These are phyloP conservation scores for Naganishia sp. DNA, from an alignment of 1,284 basidiomycete species.

Conservation along the genomic window DNA sequence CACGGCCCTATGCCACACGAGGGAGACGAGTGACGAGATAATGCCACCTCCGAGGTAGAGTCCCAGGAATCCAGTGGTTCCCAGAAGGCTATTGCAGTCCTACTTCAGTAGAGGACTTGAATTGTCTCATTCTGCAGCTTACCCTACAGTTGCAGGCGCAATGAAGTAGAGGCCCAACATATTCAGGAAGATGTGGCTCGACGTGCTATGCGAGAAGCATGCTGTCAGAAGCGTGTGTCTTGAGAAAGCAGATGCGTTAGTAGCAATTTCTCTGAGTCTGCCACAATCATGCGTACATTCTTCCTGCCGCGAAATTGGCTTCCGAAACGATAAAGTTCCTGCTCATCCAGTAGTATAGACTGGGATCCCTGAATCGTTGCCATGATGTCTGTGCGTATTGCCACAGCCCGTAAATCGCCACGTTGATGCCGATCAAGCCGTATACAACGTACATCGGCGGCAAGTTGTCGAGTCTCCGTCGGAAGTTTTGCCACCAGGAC, in stretches of 20 bases:
- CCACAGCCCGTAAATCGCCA: conserved; percentile 49
- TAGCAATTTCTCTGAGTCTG: not conserved
- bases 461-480: conserved; percentile 39
- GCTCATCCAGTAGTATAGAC: conserved; percentile 62
- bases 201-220: conserved; percentile 69
- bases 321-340: conserved; percentile 66
- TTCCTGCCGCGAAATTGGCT: conserved; percentile 66
- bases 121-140: conserved; percentile 29
- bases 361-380: conserved; percentile 57
- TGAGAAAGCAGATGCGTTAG: not conserved
- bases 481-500: conserved; percentile 37
- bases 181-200: conserved; percentile 73
- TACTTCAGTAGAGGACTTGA: not conserved
- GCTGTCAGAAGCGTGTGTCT: conserved; percentile 80
- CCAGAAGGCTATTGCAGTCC: conserved; percentile 58
- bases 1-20: conserved; percentile 61
- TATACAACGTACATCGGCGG: conserved; percentile 44
- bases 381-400: conserved; percentile 48
- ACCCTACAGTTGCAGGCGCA: conserved; percentile 66
- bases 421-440: conserved; percentile 48
- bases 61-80: conserved; percentile 68
- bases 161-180: conserved; percentile 77
- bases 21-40: conserved; percentile 63
- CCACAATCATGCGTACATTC: conserved; percentile 60
- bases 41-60: conserved; percentile 78